Base-by-base conservation (phyloP, 2,329 filamentous ascomycete genomes). In the Colletotrichum coccodes region DNA sequence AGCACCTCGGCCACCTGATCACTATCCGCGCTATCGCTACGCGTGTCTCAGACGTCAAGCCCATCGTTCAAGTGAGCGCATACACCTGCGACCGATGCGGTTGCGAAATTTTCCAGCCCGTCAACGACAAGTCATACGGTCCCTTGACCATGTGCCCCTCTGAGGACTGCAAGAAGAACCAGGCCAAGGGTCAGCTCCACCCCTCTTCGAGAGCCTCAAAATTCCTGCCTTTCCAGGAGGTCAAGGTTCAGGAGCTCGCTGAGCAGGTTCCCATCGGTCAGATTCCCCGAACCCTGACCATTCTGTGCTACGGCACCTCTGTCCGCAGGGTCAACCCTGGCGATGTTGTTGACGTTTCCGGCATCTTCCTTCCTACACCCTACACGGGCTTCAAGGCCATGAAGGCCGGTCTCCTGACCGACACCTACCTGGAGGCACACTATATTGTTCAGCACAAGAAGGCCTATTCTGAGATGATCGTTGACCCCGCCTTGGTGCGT, bases 371-470 rank as follows among this genome's bases (percentile, higher is more conserved):
- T 34, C 97, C 96, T 1, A 98, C 95, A 0, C 96, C 96, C 0
- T 99, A 99, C 79, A 99, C 96, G n/a, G 96, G 96, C 49, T 99
- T 99, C 87, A 92, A 97, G 82, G 97, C 96, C 4, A 98, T 99
- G 83, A 92, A 93, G 73, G 96, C 96, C 30, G 96, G 96, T 67
- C 89, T 99, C n/a, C 83, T 99, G 70, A 99, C 96, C 38, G 96
- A 99, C 76, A 99, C 96, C 1, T 99, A 97, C 78, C 85, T 99
- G 14, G 96, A 99, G 82, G 96, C 95, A 6, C 96, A 99, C 78
- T 88, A 97, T 76, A 91, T 99, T 53, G 90, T 90, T 47, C 96
- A 99, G 79, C 96, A 99, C 87, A 99, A 99, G 84, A 97, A 98
- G 82, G 95, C 95, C 1, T 99, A 99, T 80, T 94, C 97, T 72